phyloP scores from a whole-genome alignment of 805 yeast species.

The Yarrowia porcina region DNA sequence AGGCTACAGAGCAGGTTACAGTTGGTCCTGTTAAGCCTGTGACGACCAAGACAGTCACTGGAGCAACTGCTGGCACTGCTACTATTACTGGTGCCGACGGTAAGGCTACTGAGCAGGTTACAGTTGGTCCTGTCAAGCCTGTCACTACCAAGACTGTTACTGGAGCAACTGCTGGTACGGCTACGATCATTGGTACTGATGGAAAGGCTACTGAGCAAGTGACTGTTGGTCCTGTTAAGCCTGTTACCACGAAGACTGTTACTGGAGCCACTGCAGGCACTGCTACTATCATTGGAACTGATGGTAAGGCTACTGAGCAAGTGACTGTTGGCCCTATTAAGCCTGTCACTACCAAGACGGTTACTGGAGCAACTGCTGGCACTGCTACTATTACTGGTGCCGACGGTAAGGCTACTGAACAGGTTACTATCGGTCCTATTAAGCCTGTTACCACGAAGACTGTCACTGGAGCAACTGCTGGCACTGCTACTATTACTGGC shows the following conservation, averaged over 20 bases:
- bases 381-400: neutral
- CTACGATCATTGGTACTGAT: too few relatives aligned
- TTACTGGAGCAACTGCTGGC: neutral
- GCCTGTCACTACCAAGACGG: neutral
- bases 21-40: neutral
- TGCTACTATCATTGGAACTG: too few relatives aligned
- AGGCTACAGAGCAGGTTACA: neutral
- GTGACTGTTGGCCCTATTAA: too few relatives aligned
- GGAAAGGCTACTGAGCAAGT: too few relatives aligned
- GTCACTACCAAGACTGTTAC: too few relatives aligned
- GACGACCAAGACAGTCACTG: neutral
- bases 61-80: neutral
- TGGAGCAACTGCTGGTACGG: too few relatives aligned
- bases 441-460: neutral
- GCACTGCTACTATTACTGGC: neutral
- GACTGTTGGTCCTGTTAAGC: too few relatives aligned
- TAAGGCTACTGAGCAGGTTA: neutral
- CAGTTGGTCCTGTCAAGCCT: neutral
- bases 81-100: neutral
- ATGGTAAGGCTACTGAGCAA: too few relatives aligned
- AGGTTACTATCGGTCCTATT: constrained; percentile 28
- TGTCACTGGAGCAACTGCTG: neutral
- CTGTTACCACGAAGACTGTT: too few relatives aligned
- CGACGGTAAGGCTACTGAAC: neutral
- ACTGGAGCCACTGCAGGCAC: too few relatives aligned